Evolutionary conservation across 2,329 filamentous ascomycete species (phyloP).

Genomic region (Fusarium sp.): DNA sequence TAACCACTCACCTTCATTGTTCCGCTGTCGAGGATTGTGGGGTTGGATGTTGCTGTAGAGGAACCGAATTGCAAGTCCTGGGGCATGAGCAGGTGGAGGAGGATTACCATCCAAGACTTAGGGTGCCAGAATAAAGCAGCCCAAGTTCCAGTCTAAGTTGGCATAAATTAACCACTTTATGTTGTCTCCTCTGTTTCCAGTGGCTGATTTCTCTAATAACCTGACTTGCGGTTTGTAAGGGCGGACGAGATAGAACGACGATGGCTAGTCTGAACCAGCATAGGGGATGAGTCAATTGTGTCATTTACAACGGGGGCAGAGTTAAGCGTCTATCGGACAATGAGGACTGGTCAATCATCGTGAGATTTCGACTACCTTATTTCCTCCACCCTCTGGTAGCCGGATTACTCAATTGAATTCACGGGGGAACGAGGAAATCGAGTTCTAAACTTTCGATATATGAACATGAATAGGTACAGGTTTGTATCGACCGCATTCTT

Average conservation of each 20-base stretch:
- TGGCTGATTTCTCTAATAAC: rapidly evolving
- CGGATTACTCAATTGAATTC: rapidly evolving
- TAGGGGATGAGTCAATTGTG: not conserved
- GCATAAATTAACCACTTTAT: rapidly evolving
- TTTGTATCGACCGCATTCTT: not conserved
- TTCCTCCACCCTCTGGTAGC: not conserved
- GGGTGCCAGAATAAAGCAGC: not conserved
- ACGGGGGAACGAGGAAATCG: too few relatives aligned
- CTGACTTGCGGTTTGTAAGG: not conserved
- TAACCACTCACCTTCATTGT: not conserved
- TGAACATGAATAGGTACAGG: not conserved
- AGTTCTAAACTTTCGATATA: too few relatives aligned
- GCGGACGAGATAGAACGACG: rapidly evolving
- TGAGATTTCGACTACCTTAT: not conserved
- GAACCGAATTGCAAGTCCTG: not conserved
- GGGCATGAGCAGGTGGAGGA: not conserved
- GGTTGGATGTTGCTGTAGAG: rapidly evolving
- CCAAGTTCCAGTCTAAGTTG: rapidly evolving
- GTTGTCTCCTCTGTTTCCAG: rapidly evolving
- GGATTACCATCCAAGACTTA: not conserved
- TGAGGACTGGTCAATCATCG: not conserved
- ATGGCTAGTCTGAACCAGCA: not conserved
- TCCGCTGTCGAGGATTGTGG: not conserved
- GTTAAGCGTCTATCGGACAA: not conserved
- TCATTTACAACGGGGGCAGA: not conserved